Percentiles rank a stretch among this genome's conserved stretches.
These are phyloP conservation scores for Prunus mume DNA, from an alignment of 306 rosid species.

Conservation along the genomic window DNA sequence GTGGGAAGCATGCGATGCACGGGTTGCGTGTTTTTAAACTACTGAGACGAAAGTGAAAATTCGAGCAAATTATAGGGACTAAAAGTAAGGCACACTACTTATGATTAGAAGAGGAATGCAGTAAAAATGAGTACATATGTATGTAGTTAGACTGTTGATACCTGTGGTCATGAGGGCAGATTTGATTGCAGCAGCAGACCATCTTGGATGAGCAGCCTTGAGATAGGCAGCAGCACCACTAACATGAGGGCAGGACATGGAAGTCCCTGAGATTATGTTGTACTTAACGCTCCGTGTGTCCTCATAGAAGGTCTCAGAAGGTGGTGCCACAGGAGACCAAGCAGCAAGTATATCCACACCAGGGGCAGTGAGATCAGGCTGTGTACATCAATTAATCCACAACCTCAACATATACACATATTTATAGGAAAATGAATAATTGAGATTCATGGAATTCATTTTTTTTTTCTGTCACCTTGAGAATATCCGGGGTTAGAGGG, in stretches of 20 bases:
- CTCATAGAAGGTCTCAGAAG: background rate
- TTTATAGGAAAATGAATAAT: no score
- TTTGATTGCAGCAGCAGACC: constrained; percentile 36
- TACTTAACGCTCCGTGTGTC: constrained; percentile 21
- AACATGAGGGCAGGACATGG: constrained; percentile 35
- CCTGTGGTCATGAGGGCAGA: constrained; percentile 39
- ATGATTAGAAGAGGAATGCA: no score
- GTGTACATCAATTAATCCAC: constrained; percentile 3
- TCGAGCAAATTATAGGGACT: background rate
- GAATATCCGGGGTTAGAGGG: constrained; percentile 22
- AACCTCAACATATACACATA: background rate
- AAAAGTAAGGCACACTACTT: no score
- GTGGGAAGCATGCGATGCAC: no score
- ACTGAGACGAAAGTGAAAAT: background rate
- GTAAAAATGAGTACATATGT: background rate
- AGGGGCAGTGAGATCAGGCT: constrained; percentile 35
- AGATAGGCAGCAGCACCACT: constrained; percentile 34
- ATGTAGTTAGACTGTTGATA: background rate
- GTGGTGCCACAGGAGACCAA: constrained; percentile 27
- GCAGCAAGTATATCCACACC: constrained; percentile 34
- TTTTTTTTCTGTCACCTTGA: constrained; percentile 20
- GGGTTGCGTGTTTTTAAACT: no score
- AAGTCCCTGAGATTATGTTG: constrained; percentile 28
- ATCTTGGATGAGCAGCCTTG: constrained; percentile 28
- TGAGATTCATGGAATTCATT: no score